Evolutionary conservation across 2,329 filamentous ascomycete genomes (phyloP).

Genomic region (Fusarium sp.): DNA sequence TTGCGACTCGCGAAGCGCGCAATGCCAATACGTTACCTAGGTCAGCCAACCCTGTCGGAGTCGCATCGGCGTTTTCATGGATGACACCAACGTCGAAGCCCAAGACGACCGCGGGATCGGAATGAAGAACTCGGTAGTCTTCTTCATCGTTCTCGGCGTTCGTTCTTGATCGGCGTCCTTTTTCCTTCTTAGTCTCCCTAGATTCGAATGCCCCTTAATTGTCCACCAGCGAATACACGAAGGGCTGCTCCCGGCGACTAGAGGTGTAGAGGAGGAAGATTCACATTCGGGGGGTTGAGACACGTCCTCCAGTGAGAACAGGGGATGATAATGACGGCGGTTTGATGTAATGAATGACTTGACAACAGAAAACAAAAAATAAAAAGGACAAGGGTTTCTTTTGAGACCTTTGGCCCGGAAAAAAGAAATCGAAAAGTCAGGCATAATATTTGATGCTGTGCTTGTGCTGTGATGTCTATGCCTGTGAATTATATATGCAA

Average conservation of each 20-base stretch:
- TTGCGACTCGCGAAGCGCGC: slow-evolving; percentile 55
- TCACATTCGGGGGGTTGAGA: slow-evolving; percentile 18
- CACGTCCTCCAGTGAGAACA: slow-evolving; percentile 8
- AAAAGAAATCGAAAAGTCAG: slow-evolving; percentile 18
- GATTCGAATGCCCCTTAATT: slow-evolving; percentile 1
- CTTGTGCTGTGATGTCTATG: slow-evolving; percentile 6
- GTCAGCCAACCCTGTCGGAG: slow-evolving; percentile 86
- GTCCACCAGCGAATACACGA: background rate
- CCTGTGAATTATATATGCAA: no score
- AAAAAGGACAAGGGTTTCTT: slow-evolving; percentile 14
- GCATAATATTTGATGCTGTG: slow-evolving; percentile 12
- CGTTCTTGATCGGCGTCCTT: slow-evolving; percentile 3
- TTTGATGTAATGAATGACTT: slow-evolving; percentile 29
- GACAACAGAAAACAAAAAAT: slow-evolving; percentile 6
- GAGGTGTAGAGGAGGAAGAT: slow-evolving; percentile 38
- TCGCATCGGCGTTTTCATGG: slow-evolving; percentile 96
- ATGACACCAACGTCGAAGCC: slow-evolving; percentile 72
- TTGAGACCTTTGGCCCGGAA: slow-evolving; percentile 7
- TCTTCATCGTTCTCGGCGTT: background rate
- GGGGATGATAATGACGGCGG: slow-evolving; percentile 29
- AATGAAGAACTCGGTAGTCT: slow-evolving; percentile 18
- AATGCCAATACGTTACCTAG: slow-evolving; percentile 64
- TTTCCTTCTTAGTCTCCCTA: slow-evolving; percentile 22
- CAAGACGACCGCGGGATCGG: slow-evolving; percentile 53
- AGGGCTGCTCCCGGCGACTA: background rate